Evolutionary conservation across 1,284 basidiomycete species (phyloP).

Genomic region (Pascua sp.): DNA sequence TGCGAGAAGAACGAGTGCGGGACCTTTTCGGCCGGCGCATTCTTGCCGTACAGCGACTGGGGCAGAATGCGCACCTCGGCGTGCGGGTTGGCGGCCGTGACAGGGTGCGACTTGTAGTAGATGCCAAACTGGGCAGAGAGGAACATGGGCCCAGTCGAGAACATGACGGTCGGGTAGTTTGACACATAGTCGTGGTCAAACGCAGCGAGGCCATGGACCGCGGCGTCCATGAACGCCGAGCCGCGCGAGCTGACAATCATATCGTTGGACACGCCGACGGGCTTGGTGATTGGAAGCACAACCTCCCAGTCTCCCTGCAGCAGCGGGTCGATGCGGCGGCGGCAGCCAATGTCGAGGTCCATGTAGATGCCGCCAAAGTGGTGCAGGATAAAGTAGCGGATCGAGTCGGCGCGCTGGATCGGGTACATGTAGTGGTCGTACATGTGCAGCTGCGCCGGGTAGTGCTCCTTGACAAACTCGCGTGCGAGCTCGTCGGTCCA

Average conservation of each 20-base stretch:
- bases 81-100: constrained; percentile 55
- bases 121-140: constrained; percentile 80
- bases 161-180: constrained; percentile 99
- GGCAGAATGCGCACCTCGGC: constrained; percentile 82
- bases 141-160: constrained; percentile 95
- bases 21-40: constrained; percentile 75
- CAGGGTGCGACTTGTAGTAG: constrained; percentile 69
- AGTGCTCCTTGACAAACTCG: constrained; percentile 81
- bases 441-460: constrained; percentile 87
- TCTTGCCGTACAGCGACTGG: constrained; percentile 93
- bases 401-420: constrained; percentile 95
- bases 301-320: constrained; percentile 72
- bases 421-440: constrained; percentile 89
- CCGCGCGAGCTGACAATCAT: constrained; percentile 84
- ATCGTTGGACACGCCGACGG: constrained; percentile 95
- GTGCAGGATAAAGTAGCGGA: constrained; percentile 96
- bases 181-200: constrained; percentile 91
- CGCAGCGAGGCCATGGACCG: constrained; percentile 85
- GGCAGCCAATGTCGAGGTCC: constrained; percentile 94
- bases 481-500: constrained; percentile 93
- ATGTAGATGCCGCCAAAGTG: constrained; percentile 94
- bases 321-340: constrained; percentile 82
- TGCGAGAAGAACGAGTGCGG: constrained; percentile 92
- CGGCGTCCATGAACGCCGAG: constrained; percentile 87
- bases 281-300: constrained; percentile 90